Percentiles rank a stretch among this genome's conserved stretches.
These are phyloP conservation scores for Globisporangium alternatum DNA, from an alignment of 352 stramenopile genomes.

Conservation along the genomic window DNA sequence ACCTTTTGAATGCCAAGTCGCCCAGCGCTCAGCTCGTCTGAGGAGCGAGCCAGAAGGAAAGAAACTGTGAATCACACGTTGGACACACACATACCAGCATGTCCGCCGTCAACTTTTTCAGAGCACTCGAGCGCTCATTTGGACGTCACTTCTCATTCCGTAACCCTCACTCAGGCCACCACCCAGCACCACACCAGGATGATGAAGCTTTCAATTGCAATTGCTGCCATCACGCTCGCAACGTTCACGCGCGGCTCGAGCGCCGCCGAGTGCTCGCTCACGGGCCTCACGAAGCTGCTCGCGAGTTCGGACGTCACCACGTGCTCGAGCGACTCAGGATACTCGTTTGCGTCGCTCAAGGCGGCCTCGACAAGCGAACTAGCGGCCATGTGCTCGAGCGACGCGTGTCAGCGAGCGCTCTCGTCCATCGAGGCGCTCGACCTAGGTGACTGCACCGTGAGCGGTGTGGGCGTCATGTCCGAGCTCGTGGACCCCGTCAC, in stretches of 20 bases:
- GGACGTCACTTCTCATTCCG: background rate
- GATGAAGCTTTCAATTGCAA: background rate
- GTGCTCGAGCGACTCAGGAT: conserved; percentile 29
- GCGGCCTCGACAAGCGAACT: conserved; percentile 26
- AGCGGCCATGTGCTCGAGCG: conserved; percentile 27
- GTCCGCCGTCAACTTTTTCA: background rate
- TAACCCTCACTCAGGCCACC: background rate
- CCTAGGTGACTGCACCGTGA: conserved; percentile 34
- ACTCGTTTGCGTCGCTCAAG: conserved; percentile 29
- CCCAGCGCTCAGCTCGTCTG: background rate
- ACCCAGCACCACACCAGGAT: background rate
- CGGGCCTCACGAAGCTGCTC: conserved; percentile 26
- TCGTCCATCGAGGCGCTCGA: conserved; percentile 21
- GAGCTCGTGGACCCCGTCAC: conserved; percentile 33
- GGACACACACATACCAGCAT: background rate
- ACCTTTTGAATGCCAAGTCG: background rate
- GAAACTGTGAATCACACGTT: background rate
- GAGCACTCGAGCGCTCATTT: background rate
- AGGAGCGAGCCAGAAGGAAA: too few species aligned
- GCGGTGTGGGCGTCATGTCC: conserved; percentile 23
- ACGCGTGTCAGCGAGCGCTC: conserved; percentile 27
- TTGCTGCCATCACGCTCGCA: background rate
- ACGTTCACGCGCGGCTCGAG: background rate
- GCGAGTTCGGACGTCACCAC: conserved; percentile 21
- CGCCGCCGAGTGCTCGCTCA: conserved; percentile 25